Base-by-base conservation (phyloP, 2,329 filamentous ascomycete genomes). In the Nakataea oryzae region DNA sequence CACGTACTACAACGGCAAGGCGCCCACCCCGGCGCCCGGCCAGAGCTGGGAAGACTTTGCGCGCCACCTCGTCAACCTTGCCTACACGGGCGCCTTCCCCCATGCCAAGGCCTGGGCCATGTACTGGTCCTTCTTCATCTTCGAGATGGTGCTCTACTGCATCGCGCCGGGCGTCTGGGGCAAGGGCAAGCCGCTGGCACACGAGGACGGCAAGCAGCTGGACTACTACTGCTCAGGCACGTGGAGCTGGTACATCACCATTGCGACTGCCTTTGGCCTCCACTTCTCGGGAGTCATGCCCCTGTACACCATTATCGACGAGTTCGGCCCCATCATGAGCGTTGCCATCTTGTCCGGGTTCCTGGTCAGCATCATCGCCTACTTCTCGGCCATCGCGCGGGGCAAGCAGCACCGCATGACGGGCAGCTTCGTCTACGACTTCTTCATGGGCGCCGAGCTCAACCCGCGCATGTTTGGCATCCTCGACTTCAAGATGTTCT, bases 151-250 rank as follows among this genome's bases (percentile, higher is more conserved):
- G 54, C 89, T 89, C 73, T 99, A 99, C 77, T 84, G 93, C 70
- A 78, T 87, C 64, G 84, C 97, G 70, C 95, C 95, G 2, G 95
- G 95, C 66, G 86, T 99, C 65, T 93, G 87, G 77, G 86, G 87
- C 64, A 89, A 91, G 71, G 95, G 95, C 68, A 96, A 96, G 78
- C 89, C 93, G 58, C 84, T 99, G 57, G 84, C 88, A 27, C 90
- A 96, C 71, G 82, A 88, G 70, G 87, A 86, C 63, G 91, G 91
- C 70, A 90, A 93, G 81, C 90, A 96, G 78, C 83, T 99, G 64
- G 82, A 83, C 65, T 99, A 99, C 81, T 97, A 93, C 79, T 99
- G 95, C 83, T 96, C 92, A 57, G 95, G 86, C 65, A 87, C 93
- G 69, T 84, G 81, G 76, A 93, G 90, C 64, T 91, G 96, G 74